These are phyloP conservation scores for Pseudoscleropodium purum DNA, from an alignment of 225 moss, liverwort and hornwort genomes.

Conservation along the genomic window DNA sequence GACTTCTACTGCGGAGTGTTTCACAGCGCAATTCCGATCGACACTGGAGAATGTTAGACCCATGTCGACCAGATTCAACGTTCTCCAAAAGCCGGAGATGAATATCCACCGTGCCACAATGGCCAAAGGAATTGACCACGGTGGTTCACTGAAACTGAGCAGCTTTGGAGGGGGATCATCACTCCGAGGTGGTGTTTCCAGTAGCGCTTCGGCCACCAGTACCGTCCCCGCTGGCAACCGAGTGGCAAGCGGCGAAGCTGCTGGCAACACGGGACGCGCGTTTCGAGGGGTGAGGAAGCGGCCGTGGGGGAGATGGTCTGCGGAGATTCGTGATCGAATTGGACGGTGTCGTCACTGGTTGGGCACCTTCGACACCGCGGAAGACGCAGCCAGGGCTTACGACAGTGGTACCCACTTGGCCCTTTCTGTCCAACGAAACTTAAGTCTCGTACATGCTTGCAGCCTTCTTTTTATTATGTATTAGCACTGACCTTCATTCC, in stretches of 20 bases:
- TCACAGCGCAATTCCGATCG: conserved; percentile 4
- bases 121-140: neutral
- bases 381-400: conserved; percentile 90
- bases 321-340: conserved; percentile 92
- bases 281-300: conserved; percentile 89
- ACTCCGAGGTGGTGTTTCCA: neutral
- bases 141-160: neutral
- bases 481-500: neutral
- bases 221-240: neutral
- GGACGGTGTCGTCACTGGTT: conserved; percentile 92
- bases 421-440: neutral
- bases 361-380: conserved; percentile 92
- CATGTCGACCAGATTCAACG: neutral
- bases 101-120: neutral
- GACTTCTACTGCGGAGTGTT: neutral
- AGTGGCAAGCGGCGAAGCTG: conserved; percentile 20
- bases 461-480: neutral
- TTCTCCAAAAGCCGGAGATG: neutral
- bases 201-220: neutral
- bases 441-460: neutral
- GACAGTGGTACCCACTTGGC: conserved; percentile 33
- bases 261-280: conserved; percentile 24
- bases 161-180: neutral
- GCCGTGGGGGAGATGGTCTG: conserved; percentile 97
- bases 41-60: conserved; percentile 2